Conservation (phyloP, 2,329 filamentous ascomycete genomes). For the Botrytis porri region DNA sequence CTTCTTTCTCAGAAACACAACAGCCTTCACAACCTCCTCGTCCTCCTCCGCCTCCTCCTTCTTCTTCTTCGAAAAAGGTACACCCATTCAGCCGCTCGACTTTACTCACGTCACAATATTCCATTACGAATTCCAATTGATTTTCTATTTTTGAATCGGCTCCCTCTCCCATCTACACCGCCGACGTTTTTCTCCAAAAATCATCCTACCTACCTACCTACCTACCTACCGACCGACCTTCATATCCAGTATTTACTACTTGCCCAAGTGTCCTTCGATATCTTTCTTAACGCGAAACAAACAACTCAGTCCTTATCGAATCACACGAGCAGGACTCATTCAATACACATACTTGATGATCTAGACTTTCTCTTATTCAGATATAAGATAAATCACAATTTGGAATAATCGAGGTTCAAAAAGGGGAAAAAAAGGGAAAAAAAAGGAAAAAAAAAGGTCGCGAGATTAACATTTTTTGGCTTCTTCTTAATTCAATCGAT, state of each 20-base stretch:
- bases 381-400: not conserved
- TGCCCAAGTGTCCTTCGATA: conserved; percentile 1
- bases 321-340: conserved; percentile 13
- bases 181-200: not conserved
- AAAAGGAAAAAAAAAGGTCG: not conserved
- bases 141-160: not conserved
- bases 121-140: not conserved
- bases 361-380: conserved; percentile 7
- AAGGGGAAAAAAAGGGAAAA: not conserved
- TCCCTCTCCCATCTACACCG: not conserved
- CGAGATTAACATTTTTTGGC: conserved; percentile 19
- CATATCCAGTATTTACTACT: not conserved
- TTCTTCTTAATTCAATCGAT: conserved; percentile 27
- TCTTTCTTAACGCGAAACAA: not conserved
- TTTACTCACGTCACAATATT: not conserved
- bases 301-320: conserved; percentile 1
- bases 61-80: not conserved
- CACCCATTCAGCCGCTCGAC: conserved; percentile 4
- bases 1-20: not conserved
- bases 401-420: conserved; percentile 2
- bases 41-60: not conserved
- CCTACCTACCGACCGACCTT: not conserved
- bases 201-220: not conserved
- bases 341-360: conserved; percentile 1
- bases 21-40: not conserved